Conservation (phyloP, 345 rosid genomes). For the Populus nigra region DNA sequence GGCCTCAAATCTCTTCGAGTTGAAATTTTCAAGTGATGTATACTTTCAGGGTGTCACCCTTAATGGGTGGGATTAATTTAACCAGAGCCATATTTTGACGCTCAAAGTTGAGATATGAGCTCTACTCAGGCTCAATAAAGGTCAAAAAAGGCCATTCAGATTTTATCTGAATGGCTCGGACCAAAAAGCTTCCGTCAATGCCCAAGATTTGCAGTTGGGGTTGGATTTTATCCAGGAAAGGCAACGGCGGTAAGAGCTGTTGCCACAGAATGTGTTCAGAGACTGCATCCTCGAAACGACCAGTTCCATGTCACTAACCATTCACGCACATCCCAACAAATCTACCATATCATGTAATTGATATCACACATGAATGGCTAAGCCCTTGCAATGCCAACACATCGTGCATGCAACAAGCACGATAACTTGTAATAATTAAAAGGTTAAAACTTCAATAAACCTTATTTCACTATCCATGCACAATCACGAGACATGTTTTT, state of each 20-base stretch:
- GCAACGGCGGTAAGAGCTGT: neutral
- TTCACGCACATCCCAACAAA: neutral
- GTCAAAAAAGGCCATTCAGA: too few species aligned
- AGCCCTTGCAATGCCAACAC: neutral
- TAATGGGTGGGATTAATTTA: neutral
- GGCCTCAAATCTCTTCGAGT: neutral
- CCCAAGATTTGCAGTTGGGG: neutral
- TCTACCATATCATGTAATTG: neutral
- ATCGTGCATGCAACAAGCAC: neutral
- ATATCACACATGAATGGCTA: neutral
- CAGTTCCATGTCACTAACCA: neutral
- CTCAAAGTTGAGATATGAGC: neutral
- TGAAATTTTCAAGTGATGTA: neutral
- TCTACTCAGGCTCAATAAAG: neutral
- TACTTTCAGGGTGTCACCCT: neutral
- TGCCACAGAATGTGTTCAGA: neutral
- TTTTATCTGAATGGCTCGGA: neutral
- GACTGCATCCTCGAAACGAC: neutral
- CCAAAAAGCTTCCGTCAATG: neutral
- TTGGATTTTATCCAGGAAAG: neutral
- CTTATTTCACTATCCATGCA: neutral
- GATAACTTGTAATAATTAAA: neutral
- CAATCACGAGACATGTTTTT: neutral
- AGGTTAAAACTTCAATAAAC: neutral
- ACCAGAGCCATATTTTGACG: neutral